Base-by-base conservation (phyloP, 345 rosid genomes). In the Heritiera littoralis region DNA sequence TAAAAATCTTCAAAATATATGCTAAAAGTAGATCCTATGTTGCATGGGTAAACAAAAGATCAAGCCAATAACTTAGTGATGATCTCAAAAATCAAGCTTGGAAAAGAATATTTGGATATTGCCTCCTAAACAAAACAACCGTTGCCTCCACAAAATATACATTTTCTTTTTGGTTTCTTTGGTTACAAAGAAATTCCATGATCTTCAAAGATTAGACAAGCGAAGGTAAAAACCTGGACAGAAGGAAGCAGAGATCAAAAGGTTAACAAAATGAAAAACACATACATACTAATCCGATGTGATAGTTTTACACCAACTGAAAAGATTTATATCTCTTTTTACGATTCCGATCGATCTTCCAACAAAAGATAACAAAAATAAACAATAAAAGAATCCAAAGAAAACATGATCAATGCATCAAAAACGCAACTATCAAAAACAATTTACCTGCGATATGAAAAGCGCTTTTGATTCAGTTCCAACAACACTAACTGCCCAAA, bases 391-490 rank as follows among this genome's bases (percentile, higher is more conserved):
- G 0, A 28, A 48, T 14, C 43, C 20, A 2, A 20, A 15, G 15
- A 52, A 67, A 60, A 17, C 17, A 78, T 20, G 41, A 64, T 45
- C 60, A 72, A 77, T 68, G 63, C 64, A 80, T 45, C 64, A 77
- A 52, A 66, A 83, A 61, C 66, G 20, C 5, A 7, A 75, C 56
- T 61, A 83, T 23, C 45, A 66, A 59, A 72, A 59, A 74, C 60
- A 55, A 67, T 18, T 72, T 86, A 85, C 86, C 88, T 70, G 64
- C 75, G 55, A 80, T 56, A 74, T 41, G 77, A 78, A 79, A 71
- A 72, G 30, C 38, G 35, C 66, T 48, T 40, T 41, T 35, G 76
- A 77, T 23, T 58, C 72, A 49, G 75, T 65, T 79, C 35, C 61
- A 80, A 70, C n/a, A 38, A 78, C 74, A 77, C 7, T 2, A 70